Evolutionary conservation across 495 filamentous ascomycete genomes (phyloP), one percentile per base, ranked within the genome.

Genomic region (Daldinia bambusicola): DNA sequence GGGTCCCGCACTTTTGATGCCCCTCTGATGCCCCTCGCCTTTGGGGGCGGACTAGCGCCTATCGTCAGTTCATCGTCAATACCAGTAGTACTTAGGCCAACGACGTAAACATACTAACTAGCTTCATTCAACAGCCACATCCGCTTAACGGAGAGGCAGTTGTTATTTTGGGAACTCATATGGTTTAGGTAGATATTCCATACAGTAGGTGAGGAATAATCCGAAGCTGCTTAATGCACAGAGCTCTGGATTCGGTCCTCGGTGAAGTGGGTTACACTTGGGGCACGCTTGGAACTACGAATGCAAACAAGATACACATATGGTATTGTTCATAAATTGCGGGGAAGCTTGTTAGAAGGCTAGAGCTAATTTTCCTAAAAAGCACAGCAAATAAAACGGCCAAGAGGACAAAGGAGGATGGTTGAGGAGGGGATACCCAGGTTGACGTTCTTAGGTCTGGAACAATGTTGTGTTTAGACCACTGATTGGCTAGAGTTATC

Each of bases 211-310:
- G 53, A 56, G 18, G 53, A 26, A 56, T 53, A 32, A 16, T 53
- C 0, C n/a, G 43, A 48, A 22, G 43, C 9, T 48, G 43, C 20
- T 48, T 22, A 9, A 20, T 10, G 43, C 18, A 48, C 10, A 22
- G 43, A 48, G 18, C 34, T 56, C 18, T 56, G 22, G 2, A 66
- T 38, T 75, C 72, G 75, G 72, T 57, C 51, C 55, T 76, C 72
- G 75, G 75, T 70, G 66, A 76, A 70, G 72, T 75, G 75, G 75
- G 61, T 48, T 34, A 34, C 37, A 22, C 53, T 53, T 37, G 10
- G 53, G 3, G 26, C 26, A 26, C 26, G 3, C 3, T 26, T 26
- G 26, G 18, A 66, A 55, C 50, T 43, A 34, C 37, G 43, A 26
- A 60, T 10, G 61, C 41, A 37, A 32, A 52, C 53, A 58, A 48